phyloP scores from a whole-genome alignment of 2,329 filamentous ascomycete species.

The Periconia sp. region DNA sequence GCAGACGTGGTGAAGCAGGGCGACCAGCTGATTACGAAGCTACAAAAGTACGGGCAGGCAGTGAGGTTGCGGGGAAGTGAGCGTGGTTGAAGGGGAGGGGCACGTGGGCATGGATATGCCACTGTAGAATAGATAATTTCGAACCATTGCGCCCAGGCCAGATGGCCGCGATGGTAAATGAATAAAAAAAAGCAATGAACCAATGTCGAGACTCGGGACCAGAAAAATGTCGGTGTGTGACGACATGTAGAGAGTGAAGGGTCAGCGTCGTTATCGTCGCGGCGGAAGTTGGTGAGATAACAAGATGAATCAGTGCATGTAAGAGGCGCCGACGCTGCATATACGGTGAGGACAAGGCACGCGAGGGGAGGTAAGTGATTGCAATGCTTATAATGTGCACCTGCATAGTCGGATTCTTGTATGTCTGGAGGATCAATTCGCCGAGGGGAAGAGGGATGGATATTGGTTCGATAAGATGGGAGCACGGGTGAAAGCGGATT shows the following conservation, averaged over 20 bases:
- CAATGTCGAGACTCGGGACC: too few relatives aligned
- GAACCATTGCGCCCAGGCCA: neutral
- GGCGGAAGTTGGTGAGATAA: too few relatives aligned
- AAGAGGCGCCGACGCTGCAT: too few relatives aligned
- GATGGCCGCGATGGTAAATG: too few relatives aligned
- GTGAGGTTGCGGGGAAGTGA: conserved; percentile 94
- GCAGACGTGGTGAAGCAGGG: conserved; percentile 97
- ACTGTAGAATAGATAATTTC: conserved; percentile 23
- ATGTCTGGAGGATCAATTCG: neutral
- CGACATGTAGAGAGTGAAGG: too few relatives aligned
- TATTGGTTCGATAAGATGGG: neutral
- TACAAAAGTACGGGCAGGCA: conserved; percentile 98
- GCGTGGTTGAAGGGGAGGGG: conserved; percentile 62
- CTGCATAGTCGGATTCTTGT: neutral
- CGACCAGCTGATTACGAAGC: conserved; percentile 95
- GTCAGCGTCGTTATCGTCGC: too few relatives aligned
- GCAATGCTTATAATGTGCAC: neutral
- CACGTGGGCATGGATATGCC: conserved; percentile 1
- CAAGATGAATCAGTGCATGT: too few relatives aligned
- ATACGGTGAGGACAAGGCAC: too few relatives aligned
- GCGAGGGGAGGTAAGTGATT: neutral
- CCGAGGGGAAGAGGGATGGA: too few relatives aligned
- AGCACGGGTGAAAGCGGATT: too few relatives aligned
- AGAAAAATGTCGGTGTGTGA: too few relatives aligned
- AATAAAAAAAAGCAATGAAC: too few relatives aligned